Evolutionary conservation across 2,329 filamentous ascomycete genomes (phyloP), one percentile per base, ranked within the genome.

Genomic region (Cordyceps tenuipes): DNA sequence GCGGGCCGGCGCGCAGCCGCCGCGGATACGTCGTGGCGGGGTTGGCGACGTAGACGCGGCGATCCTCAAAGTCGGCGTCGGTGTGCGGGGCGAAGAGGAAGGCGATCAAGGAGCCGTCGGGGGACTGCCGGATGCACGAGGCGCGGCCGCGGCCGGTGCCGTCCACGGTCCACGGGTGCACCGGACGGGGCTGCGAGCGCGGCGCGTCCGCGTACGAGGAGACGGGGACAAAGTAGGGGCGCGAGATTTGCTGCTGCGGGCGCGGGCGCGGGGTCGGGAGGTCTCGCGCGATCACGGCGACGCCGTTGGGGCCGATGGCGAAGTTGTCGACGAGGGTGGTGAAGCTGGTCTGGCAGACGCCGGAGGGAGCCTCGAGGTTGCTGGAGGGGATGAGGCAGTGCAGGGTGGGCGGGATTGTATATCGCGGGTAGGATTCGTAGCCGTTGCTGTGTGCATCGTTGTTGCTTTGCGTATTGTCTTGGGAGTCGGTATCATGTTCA

Each of bases 21-120:
- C 13, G n/a, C n/a, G n/a, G n/a, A n/a, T n/a, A n/a, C n/a, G n/a
- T n/a, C n/a, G n/a, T n/a, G n/a, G n/a, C n/a, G n/a, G n/a, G n/a
- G n/a, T 62, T 63, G 6, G 70, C 64, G 56, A 70, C 67, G 5
- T 69, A 69, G 43, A 75, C 44, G 23, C 70, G 71, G 2, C 77
- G 64, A 2, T 69, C 67, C 0, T 50, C 34, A 36, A 36, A 49
- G 56, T 72, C 68, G 12, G 63, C 60, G 34, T 69, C 66, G 3
- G 62, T 59, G 5, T 64, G 61, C 1, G 69, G 63, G 7, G 65
- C 43, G 29, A 71, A 68, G 19, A 75, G 52, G 53, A 76, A 77
- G 2, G 68, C 71, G 9, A 77, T 63, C 49, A 68, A 66, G 17
- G 67, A 65, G 3, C 70, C 73, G 57, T 77, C 70, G 0, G 73